phyloP scores from a whole-genome alignment of 768 basidiomycete genomes.

The Leucocoprinus leucothites region DNA sequence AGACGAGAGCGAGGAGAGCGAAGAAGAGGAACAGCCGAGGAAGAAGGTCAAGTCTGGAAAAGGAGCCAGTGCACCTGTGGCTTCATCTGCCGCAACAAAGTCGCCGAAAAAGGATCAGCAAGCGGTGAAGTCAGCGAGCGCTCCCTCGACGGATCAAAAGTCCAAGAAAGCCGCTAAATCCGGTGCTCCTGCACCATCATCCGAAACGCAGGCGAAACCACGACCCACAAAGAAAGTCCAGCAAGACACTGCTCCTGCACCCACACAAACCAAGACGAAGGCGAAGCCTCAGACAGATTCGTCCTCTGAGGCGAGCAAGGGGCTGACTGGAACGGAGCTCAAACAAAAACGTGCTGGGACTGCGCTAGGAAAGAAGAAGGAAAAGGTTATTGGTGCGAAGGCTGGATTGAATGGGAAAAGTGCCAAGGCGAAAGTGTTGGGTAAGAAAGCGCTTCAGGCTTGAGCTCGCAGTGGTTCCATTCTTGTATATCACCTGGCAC shows the following conservation, averaged over 20 bases:
- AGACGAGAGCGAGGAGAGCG: conserved; percentile 12
- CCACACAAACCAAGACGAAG: not conserved
- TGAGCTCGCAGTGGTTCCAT: conserved; percentile 11
- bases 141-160: conserved; percentile 15
- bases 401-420: conserved; percentile 34
- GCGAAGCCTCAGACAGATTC: not conserved
- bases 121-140: conserved; percentile 20
- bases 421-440: conserved; percentile 52
- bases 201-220: not conserved
- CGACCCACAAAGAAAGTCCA: conserved; percentile 1
- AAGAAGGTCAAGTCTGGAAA: conserved; percentile 47
- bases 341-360: conserved; percentile 47
- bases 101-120: not conserved
- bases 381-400: conserved; percentile 31
- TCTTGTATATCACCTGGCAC: too few species aligned
- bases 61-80: conserved; percentile 17
- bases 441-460: conserved; percentile 45
- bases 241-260: not conserved
- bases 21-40: conserved; percentile 27
- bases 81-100: conserved; percentile 9
- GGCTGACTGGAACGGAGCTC: conserved; percentile 40
- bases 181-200: not conserved
- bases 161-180: conserved; percentile 21
- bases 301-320: too few species aligned
- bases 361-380: conserved; percentile 57